Conservation (phyloP, 805 yeast genomes). For the Dipodascus albidus region DNA sequence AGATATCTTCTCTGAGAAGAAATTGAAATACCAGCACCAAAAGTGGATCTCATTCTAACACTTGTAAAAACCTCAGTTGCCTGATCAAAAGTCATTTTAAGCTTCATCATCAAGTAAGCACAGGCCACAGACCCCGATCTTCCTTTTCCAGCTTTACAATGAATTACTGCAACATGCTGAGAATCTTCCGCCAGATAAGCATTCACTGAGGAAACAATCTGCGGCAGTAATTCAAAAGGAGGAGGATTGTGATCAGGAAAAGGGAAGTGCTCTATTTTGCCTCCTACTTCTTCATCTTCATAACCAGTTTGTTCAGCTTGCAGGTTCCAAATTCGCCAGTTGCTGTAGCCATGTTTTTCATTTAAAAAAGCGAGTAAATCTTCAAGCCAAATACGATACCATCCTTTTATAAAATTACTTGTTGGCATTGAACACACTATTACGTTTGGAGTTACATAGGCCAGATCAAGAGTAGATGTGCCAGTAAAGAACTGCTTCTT, state of each 20-base stretch:
- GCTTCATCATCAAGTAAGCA: slow-evolving; percentile 51
- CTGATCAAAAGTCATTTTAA: slow-evolving; percentile 28
- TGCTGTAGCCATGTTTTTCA: slow-evolving; percentile 30
- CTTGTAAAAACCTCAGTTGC: slow-evolving; percentile 44
- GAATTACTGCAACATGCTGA: slow-evolving; percentile 52
- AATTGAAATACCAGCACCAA: slow-evolving; percentile 63
- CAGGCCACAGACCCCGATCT: slow-evolving; percentile 70
- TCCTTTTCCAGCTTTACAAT: slow-evolving; percentile 90
- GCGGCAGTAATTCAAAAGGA: slow-evolving; percentile 40
- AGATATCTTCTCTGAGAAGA: slow-evolving; percentile 58
- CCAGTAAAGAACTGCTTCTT: slow-evolving; percentile 18
- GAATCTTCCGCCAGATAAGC: slow-evolving; percentile 27
- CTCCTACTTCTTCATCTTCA: slow-evolving; percentile 29
- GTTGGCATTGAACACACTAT: slow-evolving; percentile 75
- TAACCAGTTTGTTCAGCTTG: slow-evolving; percentile 42
- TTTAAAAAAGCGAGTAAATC: slow-evolving; percentile 41
- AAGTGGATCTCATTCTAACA: slow-evolving; percentile 43
- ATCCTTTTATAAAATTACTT: slow-evolving; percentile 28
- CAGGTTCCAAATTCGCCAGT: slow-evolving; percentile 70
- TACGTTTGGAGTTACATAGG: slow-evolving; percentile 52
- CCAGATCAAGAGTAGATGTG: slow-evolving; percentile 41
- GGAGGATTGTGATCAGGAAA: slow-evolving; percentile 76
- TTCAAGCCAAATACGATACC: slow-evolving; percentile 41
- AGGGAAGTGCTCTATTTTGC: slow-evolving; percentile 35
- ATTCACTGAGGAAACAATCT: slow-evolving; percentile 35